Percentiles rank a stretch among this genome's conserved stretches.
Evolutionary conservation across 2,329 filamentous ascomycete species (phyloP).

Genomic region (Aspergillus chevalieri): DNA sequence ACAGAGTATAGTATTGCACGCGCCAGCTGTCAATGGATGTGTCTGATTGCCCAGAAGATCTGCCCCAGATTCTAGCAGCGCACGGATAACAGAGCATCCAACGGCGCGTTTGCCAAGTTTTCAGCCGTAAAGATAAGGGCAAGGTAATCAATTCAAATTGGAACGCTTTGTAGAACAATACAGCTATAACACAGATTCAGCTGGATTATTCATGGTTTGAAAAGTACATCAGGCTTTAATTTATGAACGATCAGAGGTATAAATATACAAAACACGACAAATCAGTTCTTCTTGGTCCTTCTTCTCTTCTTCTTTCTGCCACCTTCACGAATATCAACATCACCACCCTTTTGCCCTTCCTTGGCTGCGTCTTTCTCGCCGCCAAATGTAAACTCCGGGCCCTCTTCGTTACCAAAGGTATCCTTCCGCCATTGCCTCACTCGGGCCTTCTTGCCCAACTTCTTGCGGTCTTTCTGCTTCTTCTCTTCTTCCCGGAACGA

Average conservation of each 20-base stretch:
- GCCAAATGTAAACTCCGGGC: constrained; percentile 32
- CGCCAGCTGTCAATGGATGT: too few relatives aligned
- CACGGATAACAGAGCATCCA: too few relatives aligned
- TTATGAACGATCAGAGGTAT: background rate
- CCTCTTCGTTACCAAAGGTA: constrained; percentile 58
- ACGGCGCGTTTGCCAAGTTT: too few relatives aligned
- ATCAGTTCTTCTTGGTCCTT: constrained; percentile 39
- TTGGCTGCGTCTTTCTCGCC: constrained; percentile 12
- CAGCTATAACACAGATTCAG: background rate
- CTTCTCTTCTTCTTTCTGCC: constrained; percentile 40
- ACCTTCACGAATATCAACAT: constrained; percentile 39
- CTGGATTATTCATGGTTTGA: background rate
- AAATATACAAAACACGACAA: background rate
- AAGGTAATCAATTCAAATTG: too few relatives aligned
- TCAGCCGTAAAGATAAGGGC: too few relatives aligned
- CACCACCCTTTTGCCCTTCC: constrained; percentile 15
- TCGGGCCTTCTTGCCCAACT: constrained; percentile 84
- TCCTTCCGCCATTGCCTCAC: constrained; percentile 77
- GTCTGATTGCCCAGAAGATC: too few relatives aligned
- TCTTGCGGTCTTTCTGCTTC: constrained; percentile 83
- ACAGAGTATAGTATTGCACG: too few relatives aligned
- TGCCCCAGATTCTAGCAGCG: too few relatives aligned
- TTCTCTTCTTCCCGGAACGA: constrained; percentile 81
- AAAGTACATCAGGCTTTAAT: background rate
- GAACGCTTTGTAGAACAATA: background rate